Percentiles rank a stretch among this genome's conserved stretches.
These are phyloP conservation scores for Serendipita indica DNA, from an alignment of 768 basidiomycete species.

Conservation along the genomic window DNA sequence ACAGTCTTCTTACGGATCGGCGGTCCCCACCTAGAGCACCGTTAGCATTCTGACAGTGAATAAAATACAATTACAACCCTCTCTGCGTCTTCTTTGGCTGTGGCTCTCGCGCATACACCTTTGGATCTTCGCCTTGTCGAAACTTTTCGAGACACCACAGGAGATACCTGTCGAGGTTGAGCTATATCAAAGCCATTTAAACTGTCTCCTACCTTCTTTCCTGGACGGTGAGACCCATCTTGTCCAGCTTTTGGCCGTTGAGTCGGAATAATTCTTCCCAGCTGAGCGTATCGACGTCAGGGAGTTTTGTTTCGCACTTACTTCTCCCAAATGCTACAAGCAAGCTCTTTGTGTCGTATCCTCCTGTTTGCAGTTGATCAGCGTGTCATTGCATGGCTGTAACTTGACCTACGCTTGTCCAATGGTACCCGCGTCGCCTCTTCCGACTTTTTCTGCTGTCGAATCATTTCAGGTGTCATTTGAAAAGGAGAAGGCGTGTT, in stretches of 20 bases:
- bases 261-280: slow-evolving; percentile 65
- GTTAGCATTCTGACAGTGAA: too few species aligned
- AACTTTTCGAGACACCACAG: slow-evolving; percentile 78
- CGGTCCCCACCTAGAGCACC: too few species aligned
- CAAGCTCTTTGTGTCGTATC: slow-evolving; percentile 25
- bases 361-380: neutral
- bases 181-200: neutral
- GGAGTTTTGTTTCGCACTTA: slow-evolving; percentile 48
- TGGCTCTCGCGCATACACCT: slow-evolving; percentile 47
- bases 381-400: neutral
- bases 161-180: slow-evolving; percentile 43
- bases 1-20: too few species aligned
- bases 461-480: neutral
- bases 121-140: slow-evolving; percentile 38
- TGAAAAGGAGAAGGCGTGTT: slow-evolving; percentile 5
- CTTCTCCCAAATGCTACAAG: slow-evolving; percentile 60
- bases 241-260: slow-evolving; percentile 41
- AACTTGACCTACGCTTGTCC: neutral
- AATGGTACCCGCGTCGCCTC: neutral
- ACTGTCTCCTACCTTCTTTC: slow-evolving; percentile 47
- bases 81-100: slow-evolving; percentile 61
- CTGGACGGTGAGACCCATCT: slow-evolving; percentile 46
- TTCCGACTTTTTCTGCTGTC: neutral
- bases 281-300: slow-evolving; percentile 27
- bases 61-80: slow-evolving; percentile 40